These are phyloP conservation scores for Talaromyces sp. DNA, from an alignment of 2,329 filamentous ascomycete species.

Conservation along the genomic window DNA sequence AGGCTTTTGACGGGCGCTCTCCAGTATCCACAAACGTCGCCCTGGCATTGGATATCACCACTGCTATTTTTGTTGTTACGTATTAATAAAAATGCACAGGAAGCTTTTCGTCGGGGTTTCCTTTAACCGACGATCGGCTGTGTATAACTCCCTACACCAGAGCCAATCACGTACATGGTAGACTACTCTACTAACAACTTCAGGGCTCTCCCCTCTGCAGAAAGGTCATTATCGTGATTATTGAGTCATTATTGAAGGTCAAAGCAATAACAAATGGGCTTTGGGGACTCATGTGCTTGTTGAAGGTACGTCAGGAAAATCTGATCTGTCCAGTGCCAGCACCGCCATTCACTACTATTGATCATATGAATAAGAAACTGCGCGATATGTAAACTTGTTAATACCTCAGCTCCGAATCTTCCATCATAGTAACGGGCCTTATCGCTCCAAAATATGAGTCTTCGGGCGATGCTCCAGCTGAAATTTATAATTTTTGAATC, in stretches of 20 bases:
- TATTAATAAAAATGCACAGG: not conserved
- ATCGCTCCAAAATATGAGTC: too few species aligned
- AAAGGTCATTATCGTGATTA: not conserved
- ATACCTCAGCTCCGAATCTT: too few species aligned
- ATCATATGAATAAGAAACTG: too few species aligned
- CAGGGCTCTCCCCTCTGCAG: not conserved
- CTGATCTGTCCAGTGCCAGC: too few species aligned
- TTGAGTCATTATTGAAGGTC: not conserved
- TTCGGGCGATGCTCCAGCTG: too few species aligned
- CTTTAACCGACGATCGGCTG: not conserved
- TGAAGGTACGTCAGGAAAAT: too few species aligned
- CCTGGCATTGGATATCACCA: not conserved
- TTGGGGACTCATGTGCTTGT: too few species aligned
- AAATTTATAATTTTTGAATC: too few species aligned
- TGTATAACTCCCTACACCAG: not conserved
- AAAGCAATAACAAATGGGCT: too few species aligned
- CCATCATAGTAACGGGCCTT: too few species aligned
- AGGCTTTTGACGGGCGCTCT: not conserved
- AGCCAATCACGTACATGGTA: not conserved
- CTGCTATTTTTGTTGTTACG: not conserved
- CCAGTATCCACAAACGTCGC: not conserved
- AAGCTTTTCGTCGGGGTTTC: not conserved
- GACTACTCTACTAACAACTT: not conserved
- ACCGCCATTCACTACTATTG: too few species aligned
- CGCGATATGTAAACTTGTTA: too few species aligned